phyloP scores from a whole-genome alignment of 257 asterid genomes.

The Avicennia marina region DNA sequence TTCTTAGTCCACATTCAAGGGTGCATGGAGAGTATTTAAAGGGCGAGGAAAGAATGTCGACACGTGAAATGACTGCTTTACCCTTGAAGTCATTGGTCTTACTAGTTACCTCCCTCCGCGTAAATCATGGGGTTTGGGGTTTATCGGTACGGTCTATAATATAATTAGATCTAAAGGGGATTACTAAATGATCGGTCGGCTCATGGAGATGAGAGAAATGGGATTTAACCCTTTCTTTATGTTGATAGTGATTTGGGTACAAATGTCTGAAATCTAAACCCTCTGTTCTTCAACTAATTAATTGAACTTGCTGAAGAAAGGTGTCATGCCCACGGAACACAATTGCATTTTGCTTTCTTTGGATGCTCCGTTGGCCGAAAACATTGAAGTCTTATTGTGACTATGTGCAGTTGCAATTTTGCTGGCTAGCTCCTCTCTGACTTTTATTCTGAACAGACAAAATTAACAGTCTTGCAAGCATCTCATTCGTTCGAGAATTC shows the following conservation, averaged over 20 bases:
- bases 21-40: constrained; percentile 24
- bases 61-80: constrained; percentile 19
- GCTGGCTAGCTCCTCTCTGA: too few relatives aligned
- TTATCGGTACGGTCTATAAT: background rate
- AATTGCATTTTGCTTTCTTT: background rate
- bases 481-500: too few relatives aligned
- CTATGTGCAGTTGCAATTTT: background rate
- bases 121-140: background rate
- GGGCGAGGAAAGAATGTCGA: constrained; percentile 25
- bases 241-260: background rate
- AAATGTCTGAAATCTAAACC: background rate
- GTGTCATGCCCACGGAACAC: background rate
- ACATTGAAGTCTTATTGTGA: constrained; percentile 13
- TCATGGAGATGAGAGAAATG: background rate
- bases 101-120: too few relatives aligned
- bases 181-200: background rate
- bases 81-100: background rate
- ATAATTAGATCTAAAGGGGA: background rate
- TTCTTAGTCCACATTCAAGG: constrained; percentile 29
- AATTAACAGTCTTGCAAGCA: too few relatives aligned
- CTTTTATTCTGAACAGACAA: too few relatives aligned
- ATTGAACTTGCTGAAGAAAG: background rate
- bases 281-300: background rate
- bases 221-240: background rate
- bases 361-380: constrained; percentile 19